phyloP scores from a whole-genome alignment of 176 grass and related monocot species.

The Eleusine indica region DNA sequence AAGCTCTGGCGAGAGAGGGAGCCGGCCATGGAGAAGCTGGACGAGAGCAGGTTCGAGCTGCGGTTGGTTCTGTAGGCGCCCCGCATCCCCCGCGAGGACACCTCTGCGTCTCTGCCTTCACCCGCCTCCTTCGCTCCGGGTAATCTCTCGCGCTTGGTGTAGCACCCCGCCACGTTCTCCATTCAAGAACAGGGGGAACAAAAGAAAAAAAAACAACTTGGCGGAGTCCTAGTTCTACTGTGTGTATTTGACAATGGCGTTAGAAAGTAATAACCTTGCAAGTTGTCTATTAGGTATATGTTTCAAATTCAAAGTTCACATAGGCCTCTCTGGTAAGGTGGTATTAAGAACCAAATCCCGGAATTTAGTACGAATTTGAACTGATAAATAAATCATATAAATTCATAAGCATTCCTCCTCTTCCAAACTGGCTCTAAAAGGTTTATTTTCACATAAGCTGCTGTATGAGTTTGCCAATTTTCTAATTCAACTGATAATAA shows the following conservation, averaged over 20 bases:
- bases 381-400: too few species aligned
- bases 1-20: background rate
- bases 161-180: background rate
- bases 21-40: constrained; percentile 45
- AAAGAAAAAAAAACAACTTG: background rate
- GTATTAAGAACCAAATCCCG: too few species aligned
- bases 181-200: background rate
- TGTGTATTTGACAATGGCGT: too few species aligned
- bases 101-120: constrained; percentile 53
- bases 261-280: too few species aligned
- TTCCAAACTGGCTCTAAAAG: too few species aligned
- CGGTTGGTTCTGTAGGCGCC: constrained; percentile 62
- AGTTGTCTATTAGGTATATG: too few species aligned
- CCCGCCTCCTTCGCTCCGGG: constrained; percentile 63
- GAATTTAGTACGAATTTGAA: too few species aligned
- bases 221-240: background rate
- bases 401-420: too few species aligned
- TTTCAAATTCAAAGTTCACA: too few species aligned
- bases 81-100: constrained; percentile 57
- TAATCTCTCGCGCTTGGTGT: constrained; percentile 33
- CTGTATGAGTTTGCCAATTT: constrained; percentile 16
- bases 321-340: too few species aligned
- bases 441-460: too few species aligned
- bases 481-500: constrained; percentile 4
- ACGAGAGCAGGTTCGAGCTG: constrained; percentile 74